Percentiles rank a stretch among this genome's conserved stretches.
Conservation (phyloP, 177 flowering plant species). For the Vitis hybrid region DNA sequence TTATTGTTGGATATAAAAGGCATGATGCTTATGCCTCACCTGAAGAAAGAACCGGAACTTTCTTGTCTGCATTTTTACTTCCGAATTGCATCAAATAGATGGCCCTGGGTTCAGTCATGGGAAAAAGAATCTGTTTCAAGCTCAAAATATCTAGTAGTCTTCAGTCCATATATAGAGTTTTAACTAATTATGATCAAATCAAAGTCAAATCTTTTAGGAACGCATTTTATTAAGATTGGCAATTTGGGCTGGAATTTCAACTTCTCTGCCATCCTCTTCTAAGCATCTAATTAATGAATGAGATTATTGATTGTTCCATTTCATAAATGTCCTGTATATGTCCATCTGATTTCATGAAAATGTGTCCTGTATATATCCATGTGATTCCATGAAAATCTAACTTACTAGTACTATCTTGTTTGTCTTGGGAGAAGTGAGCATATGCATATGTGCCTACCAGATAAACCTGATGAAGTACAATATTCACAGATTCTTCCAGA, state of each 20-base stretch:
- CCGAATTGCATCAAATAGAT: background rate
- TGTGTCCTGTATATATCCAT: background rate
- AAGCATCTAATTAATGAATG: background rate
- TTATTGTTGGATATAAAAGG: too few relatives aligned
- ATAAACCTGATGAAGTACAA: background rate
- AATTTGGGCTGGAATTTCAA: background rate
- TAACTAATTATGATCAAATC: background rate
- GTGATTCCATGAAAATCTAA: background rate
- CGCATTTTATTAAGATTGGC: background rate
- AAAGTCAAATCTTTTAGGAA: too few relatives aligned
- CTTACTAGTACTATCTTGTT: background rate
- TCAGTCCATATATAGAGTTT: background rate
- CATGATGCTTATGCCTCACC: background rate
- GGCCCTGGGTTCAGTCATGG: background rate
- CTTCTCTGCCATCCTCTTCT: background rate
- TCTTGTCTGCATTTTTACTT: background rate
- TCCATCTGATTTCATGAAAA: conserved; percentile 1
- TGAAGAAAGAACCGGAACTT: background rate
- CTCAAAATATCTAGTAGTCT: too few relatives aligned
- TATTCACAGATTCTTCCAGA: background rate
- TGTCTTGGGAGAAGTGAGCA: background rate
- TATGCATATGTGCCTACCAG: background rate
- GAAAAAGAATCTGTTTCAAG: too few relatives aligned
- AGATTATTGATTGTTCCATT: background rate
- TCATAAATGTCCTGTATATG: background rate